These are phyloP conservation scores for Hypoxylon trugodes DNA, from an alignment of 495 filamentous ascomycete species.

Conservation along the genomic window DNA sequence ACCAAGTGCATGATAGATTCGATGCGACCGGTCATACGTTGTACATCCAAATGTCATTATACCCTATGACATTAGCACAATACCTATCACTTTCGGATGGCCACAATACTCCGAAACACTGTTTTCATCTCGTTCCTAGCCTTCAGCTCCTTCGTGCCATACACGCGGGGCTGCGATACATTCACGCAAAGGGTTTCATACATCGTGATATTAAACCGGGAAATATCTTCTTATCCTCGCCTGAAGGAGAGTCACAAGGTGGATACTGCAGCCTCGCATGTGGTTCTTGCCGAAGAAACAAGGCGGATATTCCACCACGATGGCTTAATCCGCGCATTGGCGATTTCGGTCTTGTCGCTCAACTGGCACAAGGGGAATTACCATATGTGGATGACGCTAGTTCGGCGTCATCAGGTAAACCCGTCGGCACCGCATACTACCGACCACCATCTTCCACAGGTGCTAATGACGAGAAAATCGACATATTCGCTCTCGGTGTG, in stretches of 20 bases:
- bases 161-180: conserved; percentile 57
- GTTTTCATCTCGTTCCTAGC: conserved; percentile 63
- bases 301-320: conserved; percentile 27
- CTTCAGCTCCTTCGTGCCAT: conserved; percentile 41
- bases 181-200: conserved; percentile 89
- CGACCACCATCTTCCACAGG: conserved; percentile 42
- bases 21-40: conserved; percentile 55
- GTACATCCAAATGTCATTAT: conserved; percentile 67
- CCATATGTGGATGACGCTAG: conserved; percentile 7
- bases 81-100: conserved; percentile 38
- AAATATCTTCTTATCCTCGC: conserved; percentile 88
- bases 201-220: conserved; percentile 99
- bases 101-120: conserved; percentile 50
- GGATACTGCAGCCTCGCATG: conserved; percentile 47
- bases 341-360: conserved; percentile 64
- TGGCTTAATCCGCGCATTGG: conserved; percentile 64
- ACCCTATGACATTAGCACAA: conserved; percentile 61
- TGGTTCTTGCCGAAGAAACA: conserved; percentile 20
- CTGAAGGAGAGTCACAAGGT: conserved; percentile 19
- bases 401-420: not conserved
- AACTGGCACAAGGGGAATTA: conserved; percentile 53
- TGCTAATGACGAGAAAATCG: conserved; percentile 59
- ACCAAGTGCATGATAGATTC: conserved; percentile 36
- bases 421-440: conserved; percentile 41
- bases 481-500: conserved; percentile 63